Percentiles rank a stretch among this genome's conserved stretches.
Evolutionary conservation across 2,329 filamentous ascomycete genomes (phyloP).

Genomic region (Metarhizium brunneum): DNA sequence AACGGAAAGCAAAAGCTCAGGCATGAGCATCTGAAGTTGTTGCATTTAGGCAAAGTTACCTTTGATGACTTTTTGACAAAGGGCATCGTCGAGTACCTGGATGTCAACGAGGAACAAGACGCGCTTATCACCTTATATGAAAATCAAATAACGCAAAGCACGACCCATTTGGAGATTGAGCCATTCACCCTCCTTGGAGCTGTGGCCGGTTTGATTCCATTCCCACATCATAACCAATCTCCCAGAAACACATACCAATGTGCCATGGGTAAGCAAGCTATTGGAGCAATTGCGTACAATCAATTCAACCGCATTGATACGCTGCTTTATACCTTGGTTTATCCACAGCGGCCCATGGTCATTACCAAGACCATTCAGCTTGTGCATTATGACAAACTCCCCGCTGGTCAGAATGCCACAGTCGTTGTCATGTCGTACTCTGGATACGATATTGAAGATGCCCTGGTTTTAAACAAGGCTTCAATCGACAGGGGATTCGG

Average conservation of each 20-base stretch:
- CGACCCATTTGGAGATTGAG: constrained; percentile 94
- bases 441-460: constrained; percentile 98
- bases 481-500: constrained; percentile 93
- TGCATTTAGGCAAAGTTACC: constrained; percentile 74
- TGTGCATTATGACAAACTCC: constrained; percentile 93
- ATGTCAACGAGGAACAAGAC: constrained; percentile 98
- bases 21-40: constrained; percentile 64
- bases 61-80: constrained; percentile 92
- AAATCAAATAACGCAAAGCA: constrained; percentile 68
- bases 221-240: constrained; percentile 98
- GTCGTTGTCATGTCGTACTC: constrained; percentile 99
- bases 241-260: constrained; percentile 98
- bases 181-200: constrained; percentile 95
- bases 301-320: constrained; percentile 97
- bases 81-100: constrained; percentile 90
- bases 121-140: constrained; percentile 88
- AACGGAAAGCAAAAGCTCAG: constrained; percentile 76
- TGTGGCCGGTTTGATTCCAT: constrained; percentile 92
- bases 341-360: constrained; percentile 95
- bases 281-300: constrained; percentile 95
- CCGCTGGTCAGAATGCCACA: constrained; percentile 91
- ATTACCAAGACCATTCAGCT: constrained; percentile 95
- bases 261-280: constrained; percentile 99
- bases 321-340: constrained; percentile 90
- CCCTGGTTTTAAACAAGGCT: constrained; percentile 90